Evolutionary conservation across 768 basidiomycete genomes (phyloP).

Genomic region (Pisolithus tinctorius): DNA sequence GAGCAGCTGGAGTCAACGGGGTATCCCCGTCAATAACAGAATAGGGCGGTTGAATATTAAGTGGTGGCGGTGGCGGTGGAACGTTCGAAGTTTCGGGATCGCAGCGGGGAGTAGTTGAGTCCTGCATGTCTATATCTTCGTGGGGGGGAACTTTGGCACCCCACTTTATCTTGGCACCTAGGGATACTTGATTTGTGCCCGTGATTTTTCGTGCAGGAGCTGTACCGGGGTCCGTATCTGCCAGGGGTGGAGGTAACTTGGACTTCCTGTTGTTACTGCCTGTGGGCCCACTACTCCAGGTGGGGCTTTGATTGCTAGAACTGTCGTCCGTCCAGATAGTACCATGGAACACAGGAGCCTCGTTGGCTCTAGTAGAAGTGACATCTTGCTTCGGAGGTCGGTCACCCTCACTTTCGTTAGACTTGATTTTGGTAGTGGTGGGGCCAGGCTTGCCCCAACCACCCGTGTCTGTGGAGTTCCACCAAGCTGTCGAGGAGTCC

Average conservation of each 20-base stretch:
- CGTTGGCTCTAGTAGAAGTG: neutral
- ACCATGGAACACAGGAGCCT: neutral
- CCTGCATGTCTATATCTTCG: neutral
- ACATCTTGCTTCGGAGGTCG: no score
- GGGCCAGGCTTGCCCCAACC: no score
- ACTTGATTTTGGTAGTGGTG: no score
- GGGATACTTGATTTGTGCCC: constrained; percentile 19
- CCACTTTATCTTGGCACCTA: constrained; percentile 9
- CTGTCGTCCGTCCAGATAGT: neutral
- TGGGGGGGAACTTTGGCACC: neutral
- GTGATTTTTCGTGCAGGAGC: constrained; percentile 7
- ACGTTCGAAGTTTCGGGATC: neutral
- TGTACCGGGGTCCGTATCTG: constrained; percentile 5
- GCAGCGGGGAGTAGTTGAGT: neutral
- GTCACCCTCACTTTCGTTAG: no score
- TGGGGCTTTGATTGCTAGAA: neutral
- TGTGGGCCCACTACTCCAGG: neutral
- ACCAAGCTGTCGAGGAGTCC: neutral
- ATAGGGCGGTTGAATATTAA: neutral
- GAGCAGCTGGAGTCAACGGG: neutral
- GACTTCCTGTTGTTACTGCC: constrained; percentile 6
- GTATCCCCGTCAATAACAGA: neutral
- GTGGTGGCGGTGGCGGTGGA: neutral
- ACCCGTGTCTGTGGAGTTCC: no score
- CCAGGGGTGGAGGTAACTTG: constrained; percentile 12